Evolutionary conservation across 805 yeast species (phyloP), one percentile per base, ranked within the genome.

Genomic region (Tetrapisispora nanseiensis): DNA sequence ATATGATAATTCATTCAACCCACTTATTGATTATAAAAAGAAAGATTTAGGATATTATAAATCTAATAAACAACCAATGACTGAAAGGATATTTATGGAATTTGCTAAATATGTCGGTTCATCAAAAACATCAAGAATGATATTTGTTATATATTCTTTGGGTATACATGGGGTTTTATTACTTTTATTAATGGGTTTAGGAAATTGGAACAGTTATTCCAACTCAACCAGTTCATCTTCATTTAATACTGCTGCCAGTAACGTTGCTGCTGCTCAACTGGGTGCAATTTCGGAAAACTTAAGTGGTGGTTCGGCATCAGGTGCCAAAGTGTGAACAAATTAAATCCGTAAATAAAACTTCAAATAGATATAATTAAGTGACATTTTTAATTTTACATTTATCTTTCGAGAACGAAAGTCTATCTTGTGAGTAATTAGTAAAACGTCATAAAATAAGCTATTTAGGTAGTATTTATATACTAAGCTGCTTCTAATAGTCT

Each of bases 1-100:
- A 38, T 87, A 84, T 65, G 95, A 86, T 51, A 79, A 81, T 40
- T 80, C 80, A 38, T 65, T 86, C 36, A 87, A 86, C 51, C 94
- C 95, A 26, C 76, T 87, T 46, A 90, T 84, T 50, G 82, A 78
- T 53, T 85, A 90, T 62, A 74, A 94, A 52, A 73, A 78, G 35
- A 68, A 78, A 48, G 96, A 86, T 56, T 75, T 82, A 28, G 86
- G 82, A 52, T 69, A 95, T 50, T 57, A 59, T 40, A 80, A 83
- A 37, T 72, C 74, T 39, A 76, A 87, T 7, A 73, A 76, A 37
- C 68, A 87, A 59, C 78, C 89, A 2, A 83, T 92, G 2, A 57
- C 83, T 43, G 97, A 92, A 52, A 70, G 94, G 45, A 62, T 84
- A n/a, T 82, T 81, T 49, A 76, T 79, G 45, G 76, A 79, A 44